Conservation (phyloP, 1,284 basidiomycete genomes). For the Ganoderma lucidum region DNA sequence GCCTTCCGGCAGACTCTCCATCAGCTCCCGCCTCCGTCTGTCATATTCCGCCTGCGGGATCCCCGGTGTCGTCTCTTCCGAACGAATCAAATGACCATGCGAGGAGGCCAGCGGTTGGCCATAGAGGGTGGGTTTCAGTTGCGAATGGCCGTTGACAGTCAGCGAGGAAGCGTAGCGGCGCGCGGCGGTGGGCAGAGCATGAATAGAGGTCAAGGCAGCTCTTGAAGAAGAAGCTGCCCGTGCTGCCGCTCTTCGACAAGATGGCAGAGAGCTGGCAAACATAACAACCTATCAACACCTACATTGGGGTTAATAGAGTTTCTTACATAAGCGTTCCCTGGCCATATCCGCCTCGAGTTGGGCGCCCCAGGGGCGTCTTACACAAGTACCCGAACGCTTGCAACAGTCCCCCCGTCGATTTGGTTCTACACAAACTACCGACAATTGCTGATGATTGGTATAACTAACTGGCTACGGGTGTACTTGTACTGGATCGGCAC, state of each 20-base stretch:
- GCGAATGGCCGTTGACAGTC: constrained; percentile 26
- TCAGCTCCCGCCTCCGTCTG: constrained; percentile 72
- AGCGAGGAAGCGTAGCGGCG: constrained; percentile 28
- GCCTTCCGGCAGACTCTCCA: constrained; percentile 81
- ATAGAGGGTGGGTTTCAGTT: constrained; percentile 40
- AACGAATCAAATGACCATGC: constrained; percentile 42
- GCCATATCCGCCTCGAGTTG: no score
- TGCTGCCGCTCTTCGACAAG: constrained; percentile 27
- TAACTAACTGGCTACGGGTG: no score
- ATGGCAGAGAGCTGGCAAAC: constrained; percentile 29
- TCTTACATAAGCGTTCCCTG: constrained; percentile 17
- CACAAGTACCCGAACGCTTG: no score
- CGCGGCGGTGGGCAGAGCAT: background rate
- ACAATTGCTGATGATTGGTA: no score
- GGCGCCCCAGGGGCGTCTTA: no score
- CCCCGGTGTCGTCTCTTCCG: constrained; percentile 84
- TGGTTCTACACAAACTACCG: no score
- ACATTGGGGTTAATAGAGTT: constrained; percentile 7
- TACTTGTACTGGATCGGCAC: no score
- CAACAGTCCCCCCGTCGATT: no score
- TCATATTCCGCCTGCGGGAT: constrained; percentile 89
- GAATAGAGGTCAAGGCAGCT: background rate
- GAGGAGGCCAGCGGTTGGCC: constrained; percentile 42
- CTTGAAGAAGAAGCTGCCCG: constrained; percentile 24
- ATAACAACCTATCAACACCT: constrained; percentile 16